Base-by-base conservation (phyloP, 495 filamentous ascomycete species). In the Aspergillus leporis region DNA sequence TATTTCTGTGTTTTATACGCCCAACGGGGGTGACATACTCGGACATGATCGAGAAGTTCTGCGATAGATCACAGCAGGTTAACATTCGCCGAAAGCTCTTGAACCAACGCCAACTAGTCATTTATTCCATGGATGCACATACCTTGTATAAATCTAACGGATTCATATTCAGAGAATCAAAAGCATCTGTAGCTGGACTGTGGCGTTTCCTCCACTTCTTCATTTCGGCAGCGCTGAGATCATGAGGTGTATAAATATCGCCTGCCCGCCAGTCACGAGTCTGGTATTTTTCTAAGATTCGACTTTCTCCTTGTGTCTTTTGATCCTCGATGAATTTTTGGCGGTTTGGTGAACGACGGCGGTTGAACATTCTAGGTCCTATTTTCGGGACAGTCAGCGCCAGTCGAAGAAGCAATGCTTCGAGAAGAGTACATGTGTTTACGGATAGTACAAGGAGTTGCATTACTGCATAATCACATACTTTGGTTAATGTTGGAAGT, bases 31-130 rank as follows among this genome's bases (percentile, higher is more conserved):
- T 93, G 63, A 92, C 85, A 72, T 87, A 97, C 73, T 98, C 93
- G 46, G 87, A 88, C 80, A 98, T 90, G 62, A 98, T 82, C 41
- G 90, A 83, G 77, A 94, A 95, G 76, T 98, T 98, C 93, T 97
- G 64, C 43, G 18, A 19, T 3, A 51, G 10, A n/a, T 16, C 8
- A 31, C 2, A 23, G 34, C 18, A 18, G 10, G 40, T 30, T 25
- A 32, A 22, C 45, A 13, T 16, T 46, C 40, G 43, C 8, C n/a
- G 21, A 2, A 5, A 40, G 0, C 2, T 22, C 31, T n/a, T 6
- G 10, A 5, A 18, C 13, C 31, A 21, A 19, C 18, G 22, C 19
- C 16, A 32, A 18, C 22, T 51, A 38, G 13, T 13, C 34, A 14
- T 38, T 38, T 14, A 13, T 14, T 41, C 16, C 16, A 16, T 41